Base-by-base conservation (phyloP, 176 grass and related monocot genomes). In the Carex littledalei region DNA sequence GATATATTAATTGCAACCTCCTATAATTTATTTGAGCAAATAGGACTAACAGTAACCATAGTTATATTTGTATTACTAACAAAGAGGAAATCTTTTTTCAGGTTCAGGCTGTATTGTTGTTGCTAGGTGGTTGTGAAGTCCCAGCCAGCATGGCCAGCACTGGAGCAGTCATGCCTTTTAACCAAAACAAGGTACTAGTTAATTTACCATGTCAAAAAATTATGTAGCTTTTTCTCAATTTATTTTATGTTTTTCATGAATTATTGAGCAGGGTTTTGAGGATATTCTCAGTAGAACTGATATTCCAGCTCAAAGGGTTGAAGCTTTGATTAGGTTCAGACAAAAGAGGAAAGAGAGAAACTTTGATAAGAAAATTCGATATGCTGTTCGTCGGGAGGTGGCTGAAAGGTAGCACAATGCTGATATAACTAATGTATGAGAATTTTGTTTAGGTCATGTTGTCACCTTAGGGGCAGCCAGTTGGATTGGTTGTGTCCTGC, bases 351-450 rank as follows among this genome's bases (percentile, higher is more conserved):
- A 95, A 85, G 96, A 91, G 86, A 98, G 93, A 89, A 95, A 94
- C 93, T 98, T 94, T 81, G 90, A 98, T 85, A 98, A 98, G 87
- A 95, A 94, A 91, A 94, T 95, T 68, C 96, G 96, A 52, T 95
- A 95, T 79, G 88, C 85, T 81, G 93, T 98, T 66, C 96, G 96
- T 69, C 95, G 93, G 82, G 93, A 98, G 90, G 94, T 97, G 49
- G 94, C 94, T 63, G 90, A 90, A 50, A 97, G 94, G 94, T 97
- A 77, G 84, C 68, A 59, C 22, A 31, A 8, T 74, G 22, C 17
- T 8, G 12, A 41, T 62, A 18, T 10, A 15, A 60, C 29, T 83
- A 74, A 61, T 18, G 59, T 1, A 60, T 60, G 50, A 41, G 34
- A 63, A 20, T 21, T 35, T 81, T 76, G 34, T 16, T 53, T 78